Conservation (phyloP, 495 filamentous ascomycete species). For the Evernia prunastri region DNA sequence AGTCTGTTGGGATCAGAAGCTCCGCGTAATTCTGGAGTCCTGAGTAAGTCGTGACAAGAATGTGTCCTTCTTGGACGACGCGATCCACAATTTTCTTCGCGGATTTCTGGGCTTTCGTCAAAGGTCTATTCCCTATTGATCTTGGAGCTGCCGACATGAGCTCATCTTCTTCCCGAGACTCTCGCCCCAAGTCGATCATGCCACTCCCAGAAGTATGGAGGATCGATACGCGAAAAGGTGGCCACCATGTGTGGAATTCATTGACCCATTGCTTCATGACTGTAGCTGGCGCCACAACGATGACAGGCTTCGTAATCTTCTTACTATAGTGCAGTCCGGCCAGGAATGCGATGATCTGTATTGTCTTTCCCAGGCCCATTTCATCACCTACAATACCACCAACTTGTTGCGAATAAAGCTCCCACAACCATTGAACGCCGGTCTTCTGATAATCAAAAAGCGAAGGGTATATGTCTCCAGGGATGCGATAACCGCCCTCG, state of each 20-base stretch:
- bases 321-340: conserved; percentile 87
- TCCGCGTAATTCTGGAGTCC: conserved; percentile 82
- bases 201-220: conserved; percentile 92
- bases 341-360: conserved; percentile 87
- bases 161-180: conserved; percentile 65
- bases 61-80: conserved; percentile 81
- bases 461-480: conserved; percentile 83
- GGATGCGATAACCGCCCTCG: conserved; percentile 68
- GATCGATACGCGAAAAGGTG: conserved; percentile 86
- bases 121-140: conserved; percentile 31
- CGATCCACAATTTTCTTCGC: conserved; percentile 73
- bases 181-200: conserved; percentile 74
- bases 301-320: conserved; percentile 70
- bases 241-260: conserved; percentile 98
- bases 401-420: conserved; percentile 79
- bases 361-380: conserved; percentile 96
- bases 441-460: conserved; percentile 95
- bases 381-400: conserved; percentile 96
- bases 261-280: conserved; percentile 96
- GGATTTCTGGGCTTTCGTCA: conserved; percentile 50
- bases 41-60: conserved; percentile 90
- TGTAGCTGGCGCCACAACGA: conserved; percentile 88
- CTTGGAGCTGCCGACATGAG: conserved; percentile 37
- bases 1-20: conserved; percentile 70
- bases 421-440: conserved; percentile 93